Conservation (phyloP, 306 rosid species). For the Adenanthera pavonina region DNA sequence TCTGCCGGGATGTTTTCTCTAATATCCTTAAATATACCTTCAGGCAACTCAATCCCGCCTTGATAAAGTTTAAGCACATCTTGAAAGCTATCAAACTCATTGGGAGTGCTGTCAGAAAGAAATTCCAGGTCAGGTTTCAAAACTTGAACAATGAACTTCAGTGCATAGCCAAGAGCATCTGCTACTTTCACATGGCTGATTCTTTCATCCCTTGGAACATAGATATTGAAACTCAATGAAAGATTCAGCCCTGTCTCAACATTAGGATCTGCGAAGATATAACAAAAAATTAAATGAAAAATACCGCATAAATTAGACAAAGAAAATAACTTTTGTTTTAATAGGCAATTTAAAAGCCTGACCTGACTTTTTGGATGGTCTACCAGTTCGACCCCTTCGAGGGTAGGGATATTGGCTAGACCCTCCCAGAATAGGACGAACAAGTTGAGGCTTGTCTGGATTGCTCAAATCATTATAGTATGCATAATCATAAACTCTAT, state of each 20-base stretch:
- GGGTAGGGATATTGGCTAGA: conserved; percentile 75
- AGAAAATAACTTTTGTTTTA: not conserved
- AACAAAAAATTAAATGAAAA: not conserved
- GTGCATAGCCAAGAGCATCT: conserved; percentile 69
- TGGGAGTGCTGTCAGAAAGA: conserved; percentile 50
- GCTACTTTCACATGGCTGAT: conserved; percentile 80
- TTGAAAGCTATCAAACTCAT: conserved; percentile 68
- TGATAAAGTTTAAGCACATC: conserved; percentile 70
- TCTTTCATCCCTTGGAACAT: conserved; percentile 85
- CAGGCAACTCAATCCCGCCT: conserved; percentile 70
- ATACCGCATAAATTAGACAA: not conserved
- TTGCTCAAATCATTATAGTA: conserved; percentile 69
- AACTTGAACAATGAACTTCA: conserved; percentile 67
- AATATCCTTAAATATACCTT: conserved; percentile 45
- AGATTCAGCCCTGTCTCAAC: conserved; percentile 60
- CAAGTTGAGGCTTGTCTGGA: conserved; percentile 57
- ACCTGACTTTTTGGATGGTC: conserved; percentile 61
- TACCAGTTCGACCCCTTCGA: conserved; percentile 78
- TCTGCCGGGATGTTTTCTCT: conserved; percentile 58
- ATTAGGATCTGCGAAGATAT: conserved; percentile 53
- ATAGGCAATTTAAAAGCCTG: conserved; percentile 16
- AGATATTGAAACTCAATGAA: conserved; percentile 59
- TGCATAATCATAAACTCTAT: conserved; percentile 82
- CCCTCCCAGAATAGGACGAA: conserved; percentile 83
- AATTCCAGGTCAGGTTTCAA: conserved; percentile 66